Evolutionary conservation across 495 filamentous ascomycete genomes (phyloP), one percentile per base, ranked within the genome.

Genomic region (Peziza echinospora): DNA sequence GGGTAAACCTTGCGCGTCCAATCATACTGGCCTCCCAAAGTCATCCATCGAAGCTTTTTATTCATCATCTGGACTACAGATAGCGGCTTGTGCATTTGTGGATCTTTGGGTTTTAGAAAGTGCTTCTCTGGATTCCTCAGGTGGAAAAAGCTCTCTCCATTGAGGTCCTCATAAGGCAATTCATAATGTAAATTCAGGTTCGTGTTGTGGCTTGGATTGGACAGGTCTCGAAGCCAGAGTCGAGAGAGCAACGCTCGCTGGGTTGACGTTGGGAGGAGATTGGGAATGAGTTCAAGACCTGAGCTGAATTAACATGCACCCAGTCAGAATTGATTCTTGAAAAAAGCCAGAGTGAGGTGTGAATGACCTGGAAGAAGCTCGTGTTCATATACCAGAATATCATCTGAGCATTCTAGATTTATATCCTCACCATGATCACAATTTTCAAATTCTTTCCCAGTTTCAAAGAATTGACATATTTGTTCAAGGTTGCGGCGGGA

Each of bases 11-110:
- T 84, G 26, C 70, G 67, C 2, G 83, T 86, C 87, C 87, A 93
- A 62, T 96, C 79, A 62, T 96, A 93, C 56, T 94, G 85, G 0
- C 82, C 84, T 23, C 87, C 89, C 9, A 96, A 69, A 5, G 87
- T 93, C 11, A 92, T 71, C 89, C 87, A 94, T 41, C 84, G 82
- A 5, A 94, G 71, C 49, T 81, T 86, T 50, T 77, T 78, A 26
- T 76, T 67, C 2, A 93, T 65, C 37, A 80, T 68, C 47, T 70
- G 72, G 26, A 70, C 65, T 42, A 82, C 64, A 11, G 71, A 65
- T 5, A 94, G 62, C 2, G 80, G 68, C 39, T 75, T 78, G 63
- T 93, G 84, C 4, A 77, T 58, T 1, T 53, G 44, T 0, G 77
- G 65, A 57, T 86, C 73, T 45, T 78, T 76, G 2, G 86, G 81